Evolutionary conservation across 495 filamentous ascomycete genomes (phyloP).

Genomic region (Daldinia bambusicola): DNA sequence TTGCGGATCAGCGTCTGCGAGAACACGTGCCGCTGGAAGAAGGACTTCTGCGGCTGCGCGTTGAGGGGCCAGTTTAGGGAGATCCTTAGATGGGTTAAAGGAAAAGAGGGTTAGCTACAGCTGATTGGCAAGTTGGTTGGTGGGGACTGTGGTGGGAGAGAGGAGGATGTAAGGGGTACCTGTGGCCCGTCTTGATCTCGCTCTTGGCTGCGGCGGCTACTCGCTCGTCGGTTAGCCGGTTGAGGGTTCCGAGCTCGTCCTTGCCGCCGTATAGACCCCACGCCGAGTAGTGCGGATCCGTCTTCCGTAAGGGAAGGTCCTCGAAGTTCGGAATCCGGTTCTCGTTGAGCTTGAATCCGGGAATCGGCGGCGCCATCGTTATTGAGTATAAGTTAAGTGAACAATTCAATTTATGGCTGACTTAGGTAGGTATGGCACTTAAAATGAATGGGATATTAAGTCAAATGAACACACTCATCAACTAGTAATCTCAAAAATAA

Average conservation of each 20-base stretch:
- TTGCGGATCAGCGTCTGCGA: conserved; percentile 55
- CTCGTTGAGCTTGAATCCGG: conserved; percentile 52
- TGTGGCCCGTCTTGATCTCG: conserved; percentile 62
- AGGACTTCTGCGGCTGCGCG: conserved; percentile 50
- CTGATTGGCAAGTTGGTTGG: neutral
- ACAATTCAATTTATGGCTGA: too few species aligned
- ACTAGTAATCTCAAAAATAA: too few species aligned
- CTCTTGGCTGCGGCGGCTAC: conserved; percentile 56
- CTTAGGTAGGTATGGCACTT: too few species aligned
- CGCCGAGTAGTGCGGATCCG: conserved; percentile 56
- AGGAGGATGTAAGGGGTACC: conserved; percentile 35
- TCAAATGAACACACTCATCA: too few species aligned
- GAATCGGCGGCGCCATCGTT: conserved; percentile 44
- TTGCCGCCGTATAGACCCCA: conserved; percentile 62
- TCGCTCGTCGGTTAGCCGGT: conserved; percentile 56
- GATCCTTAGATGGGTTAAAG: conserved; percentile 44
- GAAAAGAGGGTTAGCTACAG: too few species aligned
- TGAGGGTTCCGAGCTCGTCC: conserved; percentile 60
- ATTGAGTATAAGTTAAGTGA: neutral
- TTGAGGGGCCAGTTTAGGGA: conserved; percentile 60
- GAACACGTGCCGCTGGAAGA: conserved; percentile 55
- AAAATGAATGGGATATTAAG: too few species aligned
- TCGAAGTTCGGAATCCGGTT: conserved; percentile 58
- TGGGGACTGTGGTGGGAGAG: neutral
- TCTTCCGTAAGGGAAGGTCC: conserved; percentile 54